phyloP scores from a whole-genome alignment of 2,329 filamentous ascomycete species.

The Trichoderma harzianum region DNA sequence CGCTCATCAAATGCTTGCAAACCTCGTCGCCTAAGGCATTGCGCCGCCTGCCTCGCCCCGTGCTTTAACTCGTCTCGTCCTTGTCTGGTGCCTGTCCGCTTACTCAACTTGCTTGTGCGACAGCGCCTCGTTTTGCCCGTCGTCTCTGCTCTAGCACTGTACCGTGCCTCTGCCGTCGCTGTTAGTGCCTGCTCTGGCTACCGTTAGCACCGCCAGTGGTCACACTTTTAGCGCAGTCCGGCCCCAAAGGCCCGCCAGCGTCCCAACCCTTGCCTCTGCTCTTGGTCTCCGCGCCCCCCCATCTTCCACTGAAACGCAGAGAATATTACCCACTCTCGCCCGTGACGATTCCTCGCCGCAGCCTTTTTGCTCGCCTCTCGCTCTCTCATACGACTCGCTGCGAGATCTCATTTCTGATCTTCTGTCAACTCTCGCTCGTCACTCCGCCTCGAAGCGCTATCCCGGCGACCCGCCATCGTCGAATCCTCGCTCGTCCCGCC shows the following conservation, averaged over 20 bases:
- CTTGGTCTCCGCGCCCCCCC: slow-evolving; percentile 1
- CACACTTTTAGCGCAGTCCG: slow-evolving; percentile 17
- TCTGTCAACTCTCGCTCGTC: not conserved
- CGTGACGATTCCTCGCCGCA: slow-evolving; percentile 14
- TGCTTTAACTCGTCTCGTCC: not conserved
- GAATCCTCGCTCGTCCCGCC: not conserved
- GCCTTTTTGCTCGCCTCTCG: slow-evolving; percentile 3
- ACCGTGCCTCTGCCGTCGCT: slow-evolving; percentile 8
- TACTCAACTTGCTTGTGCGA: not conserved
- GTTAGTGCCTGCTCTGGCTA: not conserved
- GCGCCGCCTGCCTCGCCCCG: not conserved
- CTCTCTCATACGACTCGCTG: slow-evolving; percentile 7
- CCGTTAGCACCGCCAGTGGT: slow-evolving; percentile 15
- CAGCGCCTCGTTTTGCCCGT: not conserved
- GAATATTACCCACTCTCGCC: slow-evolving; percentile 21
- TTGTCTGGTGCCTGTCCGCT: not conserved
- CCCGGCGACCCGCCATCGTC: not conserved
- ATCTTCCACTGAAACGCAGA: slow-evolving; percentile 16
- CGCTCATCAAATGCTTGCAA: not conserved
- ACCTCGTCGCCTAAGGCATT: not conserved
- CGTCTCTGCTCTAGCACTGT: not conserved
- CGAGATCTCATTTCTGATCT: not conserved
- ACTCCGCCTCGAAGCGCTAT: slow-evolving; percentile 5
- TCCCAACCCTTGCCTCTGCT: slow-evolving; percentile 5
- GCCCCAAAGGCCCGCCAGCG: slow-evolving; percentile 6